Percentiles rank a stretch among this genome's conserved stretches.
Evolutionary conservation across 352 stramenopile species (phyloP).

Genomic region (Pythium utonaiense): DNA sequence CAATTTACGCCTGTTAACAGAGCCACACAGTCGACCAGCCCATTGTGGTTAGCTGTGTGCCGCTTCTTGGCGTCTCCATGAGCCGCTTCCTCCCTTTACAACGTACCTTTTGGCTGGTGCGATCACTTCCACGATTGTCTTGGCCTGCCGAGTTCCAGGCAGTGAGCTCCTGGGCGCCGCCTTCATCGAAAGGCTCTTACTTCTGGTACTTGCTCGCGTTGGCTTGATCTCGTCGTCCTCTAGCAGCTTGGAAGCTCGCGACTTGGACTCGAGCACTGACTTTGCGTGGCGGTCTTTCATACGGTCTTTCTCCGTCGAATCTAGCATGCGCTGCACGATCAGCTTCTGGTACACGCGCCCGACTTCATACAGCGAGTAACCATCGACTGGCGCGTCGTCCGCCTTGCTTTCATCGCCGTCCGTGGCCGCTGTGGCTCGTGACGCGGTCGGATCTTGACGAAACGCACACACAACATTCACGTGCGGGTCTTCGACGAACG

Average conservation of each 20-base stretch:
- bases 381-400: background rate
- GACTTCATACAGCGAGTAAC: constrained; percentile 56
- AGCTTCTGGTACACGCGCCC: constrained; percentile 76
- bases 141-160: background rate
- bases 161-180: no score
- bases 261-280: constrained; percentile 68
- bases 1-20: constrained; percentile 6
- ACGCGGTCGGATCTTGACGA: constrained; percentile 18
- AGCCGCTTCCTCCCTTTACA: background rate
- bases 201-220: background rate
- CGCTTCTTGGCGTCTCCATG: background rate
- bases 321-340: constrained; percentile 73
- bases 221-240: constrained; percentile 9
- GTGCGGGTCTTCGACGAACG: constrained; percentile 61
- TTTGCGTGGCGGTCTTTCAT: constrained; percentile 80
- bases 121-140: background rate
- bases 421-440: background rate
- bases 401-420: background rate
- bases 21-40: background rate
- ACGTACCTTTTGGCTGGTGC: constrained; percentile 1
- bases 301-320: constrained; percentile 70
- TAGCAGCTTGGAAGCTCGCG: constrained; percentile 65
- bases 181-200: background rate
- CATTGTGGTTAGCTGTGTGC: background rate
- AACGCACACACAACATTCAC: constrained; percentile 73